Conservation (phyloP, 1,284 basidiomycete genomes). For the Neonothopanus nambi region DNA sequence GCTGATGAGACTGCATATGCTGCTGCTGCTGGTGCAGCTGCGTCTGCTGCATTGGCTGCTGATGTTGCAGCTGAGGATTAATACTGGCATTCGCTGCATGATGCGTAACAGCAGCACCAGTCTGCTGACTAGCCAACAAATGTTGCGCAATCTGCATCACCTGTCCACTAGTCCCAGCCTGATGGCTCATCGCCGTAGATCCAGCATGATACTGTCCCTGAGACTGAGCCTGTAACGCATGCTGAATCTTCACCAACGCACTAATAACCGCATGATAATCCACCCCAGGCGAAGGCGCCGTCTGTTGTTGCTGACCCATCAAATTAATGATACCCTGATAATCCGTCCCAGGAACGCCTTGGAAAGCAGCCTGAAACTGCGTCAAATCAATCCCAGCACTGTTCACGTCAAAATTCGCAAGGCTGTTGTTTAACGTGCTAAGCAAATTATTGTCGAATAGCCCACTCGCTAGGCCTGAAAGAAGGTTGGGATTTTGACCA, state of each 20-base stretch:
- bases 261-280: constrained; percentile 25
- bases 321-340: constrained; percentile 31
- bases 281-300: constrained; percentile 19
- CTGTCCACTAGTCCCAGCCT: no score
- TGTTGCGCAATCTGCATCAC: no score
- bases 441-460: constrained; percentile 4
- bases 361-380: constrained; percentile 29
- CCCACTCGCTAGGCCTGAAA: constrained; percentile 6
- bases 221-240: constrained; percentile 18
- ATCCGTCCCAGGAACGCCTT: constrained; percentile 29
- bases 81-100: background rate
- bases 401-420: constrained; percentile 9
- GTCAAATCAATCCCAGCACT: constrained; percentile 22
- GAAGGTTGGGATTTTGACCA: background rate
- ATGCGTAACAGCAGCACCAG: no score
- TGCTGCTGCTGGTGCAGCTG: background rate
- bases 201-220: constrained; percentile 5
- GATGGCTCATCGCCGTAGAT: no score
- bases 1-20: no score
- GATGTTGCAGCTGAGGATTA: background rate
- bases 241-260: constrained; percentile 30
- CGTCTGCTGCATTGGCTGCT: background rate
- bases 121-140: no score
- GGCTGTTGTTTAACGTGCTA: constrained; percentile 4
- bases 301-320: constrained; percentile 29